Conservation (phyloP, 306 rosid genomes). For the Lotus japonicus region DNA sequence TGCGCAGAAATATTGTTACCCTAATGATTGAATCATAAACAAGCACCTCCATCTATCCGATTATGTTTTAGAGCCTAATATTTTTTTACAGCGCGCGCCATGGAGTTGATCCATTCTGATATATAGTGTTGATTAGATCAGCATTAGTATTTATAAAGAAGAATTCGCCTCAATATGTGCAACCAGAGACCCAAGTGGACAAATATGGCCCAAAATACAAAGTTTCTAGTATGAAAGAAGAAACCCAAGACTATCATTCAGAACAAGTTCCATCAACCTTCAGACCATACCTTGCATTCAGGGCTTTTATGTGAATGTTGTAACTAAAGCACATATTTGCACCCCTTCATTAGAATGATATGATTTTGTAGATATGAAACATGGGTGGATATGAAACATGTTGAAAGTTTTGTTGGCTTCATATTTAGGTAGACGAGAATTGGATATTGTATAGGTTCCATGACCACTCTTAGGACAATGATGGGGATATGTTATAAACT, state of each 20-base stretch:
- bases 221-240: neutral
- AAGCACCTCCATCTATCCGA: too few species aligned
- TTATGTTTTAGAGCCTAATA: too few species aligned
- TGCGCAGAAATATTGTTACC: neutral
- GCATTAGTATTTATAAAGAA: neutral
- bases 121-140: too few species aligned
- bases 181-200: neutral
- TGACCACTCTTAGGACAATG: neutral
- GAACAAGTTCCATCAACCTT: neutral
- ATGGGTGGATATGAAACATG: neutral
- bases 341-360: too few species aligned
- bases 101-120: too few species aligned
- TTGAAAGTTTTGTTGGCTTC: neutral
- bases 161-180: neutral
- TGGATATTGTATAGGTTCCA: constrained; percentile 1
- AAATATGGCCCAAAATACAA: neutral
- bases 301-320: too few species aligned
- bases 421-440: neutral
- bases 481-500: neutral
- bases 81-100: too few species aligned
- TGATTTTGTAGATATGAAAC: too few species aligned
- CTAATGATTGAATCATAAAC: too few species aligned
- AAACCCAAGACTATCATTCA: neutral
- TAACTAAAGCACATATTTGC: too few species aligned
- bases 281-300: constrained; percentile 5